These are phyloP conservation scores for Sphaerulina musiva DNA, from an alignment of 2,329 filamentous ascomycete genomes.

Conservation along the genomic window DNA sequence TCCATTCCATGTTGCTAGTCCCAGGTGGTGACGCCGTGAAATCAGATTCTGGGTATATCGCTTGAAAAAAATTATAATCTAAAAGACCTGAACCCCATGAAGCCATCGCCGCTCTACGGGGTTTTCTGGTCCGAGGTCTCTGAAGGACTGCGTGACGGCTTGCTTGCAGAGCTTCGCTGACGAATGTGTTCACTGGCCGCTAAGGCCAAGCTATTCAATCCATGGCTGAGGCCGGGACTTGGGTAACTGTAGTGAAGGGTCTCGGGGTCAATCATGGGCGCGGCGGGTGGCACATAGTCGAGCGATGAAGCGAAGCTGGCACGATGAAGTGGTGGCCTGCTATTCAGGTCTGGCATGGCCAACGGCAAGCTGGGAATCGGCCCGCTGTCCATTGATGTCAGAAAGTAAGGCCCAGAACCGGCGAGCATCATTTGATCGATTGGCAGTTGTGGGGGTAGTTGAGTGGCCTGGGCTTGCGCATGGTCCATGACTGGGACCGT, in stretches of 20 bases:
- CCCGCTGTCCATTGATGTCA: constrained; percentile 29
- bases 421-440: constrained; percentile 28
- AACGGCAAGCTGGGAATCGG: constrained; percentile 34
- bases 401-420: constrained; percentile 32
- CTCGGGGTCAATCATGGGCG: constrained; percentile 30
- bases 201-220: constrained; percentile 35
- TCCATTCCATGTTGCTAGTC: not conserved
- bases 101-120: constrained; percentile 4
- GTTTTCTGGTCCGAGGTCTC: constrained; percentile 17
- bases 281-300: constrained; percentile 31
- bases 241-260: constrained; percentile 34
- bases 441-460: constrained; percentile 16
- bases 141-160: constrained; percentile 22
- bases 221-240: constrained; percentile 35
- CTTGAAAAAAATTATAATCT: constrained; percentile 10
- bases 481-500: constrained; percentile 17
- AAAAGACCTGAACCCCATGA: not conserved
- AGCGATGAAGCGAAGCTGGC: constrained; percentile 30
- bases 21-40: constrained; percentile 4
- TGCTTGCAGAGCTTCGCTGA: constrained; percentile 27
- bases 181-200: constrained; percentile 34
- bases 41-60: constrained; percentile 16
- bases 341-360: constrained; percentile 28
- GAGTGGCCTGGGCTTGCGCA: constrained; percentile 13
- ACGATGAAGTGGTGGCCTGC: constrained; percentile 32